Evolutionary conservation across 768 basidiomycete genomes (phyloP), one percentile per base, ranked within the genome.

Genomic region (Crassisporium funariophilum): DNA sequence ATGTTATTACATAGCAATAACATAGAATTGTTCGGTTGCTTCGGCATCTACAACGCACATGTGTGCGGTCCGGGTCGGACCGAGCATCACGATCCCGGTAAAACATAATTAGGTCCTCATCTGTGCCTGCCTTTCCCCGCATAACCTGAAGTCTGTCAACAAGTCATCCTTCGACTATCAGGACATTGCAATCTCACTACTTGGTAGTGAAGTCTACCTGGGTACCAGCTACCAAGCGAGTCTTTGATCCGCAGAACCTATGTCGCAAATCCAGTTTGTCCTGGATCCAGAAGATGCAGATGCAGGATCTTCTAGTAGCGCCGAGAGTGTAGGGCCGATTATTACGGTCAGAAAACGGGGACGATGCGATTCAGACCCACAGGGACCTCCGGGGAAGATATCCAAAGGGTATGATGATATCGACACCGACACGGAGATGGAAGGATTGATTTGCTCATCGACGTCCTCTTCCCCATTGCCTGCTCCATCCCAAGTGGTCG

Each of bases 331-430:
- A n/a, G n/a, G n/a, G n/a, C n/a, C n/a, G n/a, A n/a, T 21, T 10
- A 9, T 12, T 12, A 16, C 36, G 27, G 43, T 45, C 42, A 36
- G 55, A 35, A 62, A 62, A 44, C 61, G 61, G 7, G 57, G 49
- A 24, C 49, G 61, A 36, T 54, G 57, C 46, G 55, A 60, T 42
- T 62, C 61, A 35, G 56, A 53, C 45, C 44, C 55, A 16, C 40
- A 52, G 39, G 52, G 54, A 20, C 52, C 55, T 22, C 43, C 51
- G 39, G 52, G 37, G 37, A 61, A 58, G 49, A 58, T 57, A 52
- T 52, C 46, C 47, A 58, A 53, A 36, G 25, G 16, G 15, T 21
- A 17, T 35, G 46, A 53, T 33, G 59, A 58, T 31, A 56, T 34
- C 24, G 57, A 54, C 23, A 56, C 46, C 21, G 55, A 58, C 17